These are phyloP conservation scores for Cryphonectria carpinicola DNA, from an alignment of 2,329 filamentous ascomycete genomes.

Conservation along the genomic window DNA sequence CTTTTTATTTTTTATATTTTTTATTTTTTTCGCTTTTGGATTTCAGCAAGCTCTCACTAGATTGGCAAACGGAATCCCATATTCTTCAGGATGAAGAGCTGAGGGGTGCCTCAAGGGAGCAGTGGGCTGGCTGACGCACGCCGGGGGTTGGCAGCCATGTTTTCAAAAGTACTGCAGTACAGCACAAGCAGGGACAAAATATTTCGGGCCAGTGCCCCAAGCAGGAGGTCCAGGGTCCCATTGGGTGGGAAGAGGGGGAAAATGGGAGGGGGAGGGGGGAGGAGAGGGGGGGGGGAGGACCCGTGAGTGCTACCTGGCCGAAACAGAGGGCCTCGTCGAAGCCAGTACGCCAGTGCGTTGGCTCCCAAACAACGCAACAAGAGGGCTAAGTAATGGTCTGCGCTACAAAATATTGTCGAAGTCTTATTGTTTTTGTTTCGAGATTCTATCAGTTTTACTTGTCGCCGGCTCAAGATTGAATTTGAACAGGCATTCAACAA, in stretches of 20 bases:
- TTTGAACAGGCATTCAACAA: no score
- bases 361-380: not conserved
- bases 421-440: not conserved
- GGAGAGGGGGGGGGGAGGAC: not conserved
- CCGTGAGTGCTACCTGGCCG: not conserved
- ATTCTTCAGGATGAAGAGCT: no score
- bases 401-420: not conserved
- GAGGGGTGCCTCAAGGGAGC: not conserved
- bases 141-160: not conserved
- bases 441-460: no score
- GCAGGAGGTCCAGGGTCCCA: not conserved
- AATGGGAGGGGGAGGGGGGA: not conserved
- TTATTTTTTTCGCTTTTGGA: not conserved
- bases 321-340: not conserved
- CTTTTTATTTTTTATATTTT: not conserved
- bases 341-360: not conserved
- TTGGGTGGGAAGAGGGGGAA: not conserved
- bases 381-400: not conserved
- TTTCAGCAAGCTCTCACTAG: not conserved
- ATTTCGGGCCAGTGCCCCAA: not conserved
- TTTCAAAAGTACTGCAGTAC: not conserved
- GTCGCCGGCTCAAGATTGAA: no score
- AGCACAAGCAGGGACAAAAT: not conserved
- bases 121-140: not conserved
- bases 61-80: not conserved